Base-by-base conservation (phyloP, 2,329 filamentous ascomycete species). In the Penicillium thymicola region DNA sequence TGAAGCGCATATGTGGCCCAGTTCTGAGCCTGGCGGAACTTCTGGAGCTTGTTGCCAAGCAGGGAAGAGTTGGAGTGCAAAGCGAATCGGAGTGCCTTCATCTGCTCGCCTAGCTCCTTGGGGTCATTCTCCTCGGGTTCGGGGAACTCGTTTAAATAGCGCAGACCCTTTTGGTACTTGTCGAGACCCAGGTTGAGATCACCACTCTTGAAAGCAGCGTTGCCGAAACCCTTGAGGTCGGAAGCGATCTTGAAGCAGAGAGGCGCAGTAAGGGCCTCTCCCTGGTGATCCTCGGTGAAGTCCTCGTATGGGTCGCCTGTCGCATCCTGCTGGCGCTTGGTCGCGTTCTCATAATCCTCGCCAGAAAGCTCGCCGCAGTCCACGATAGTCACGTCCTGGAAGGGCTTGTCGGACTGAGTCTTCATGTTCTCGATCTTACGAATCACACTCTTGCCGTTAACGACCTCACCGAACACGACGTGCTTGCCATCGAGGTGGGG, bases 401-500 rank as follows among this genome's bases (percentile, higher is more conserved):
- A 72, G 28, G 92, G 92, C 78, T 92, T 93, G 80, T 97, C 94
- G 67, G 82, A 77, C 64, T 87, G 82, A 2, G 89, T 94, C 51
- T 82, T 81, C 60, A 90, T 79, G 75, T 94, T 94, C 79, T 99
- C 94, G 68, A 97, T 87, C 74, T 92, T 87, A 62, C 94, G 89
- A 34, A 97, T 85, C 37, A 97, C 80, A 60, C 90, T 92, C 82
- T 97, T 97, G 70, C 94, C 94, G 59, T 87, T 89, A 70, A 97
- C 84, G 54, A 97, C 93, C 73, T 97, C 89, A 61, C 94, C 94
- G 67, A 97, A 99, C 25, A 99, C 92, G 45, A 97, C 94, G 78
- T 99, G 93, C 82, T 99, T 99, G 73, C 86, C 86, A 74, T 99
- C 92, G 38, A 97, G 85, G 75, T 97, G 94, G 46, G 92, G 92